Conservation (phyloP, 2,329 filamentous ascomycete genomes). For the Ceratocystis destructans region DNA sequence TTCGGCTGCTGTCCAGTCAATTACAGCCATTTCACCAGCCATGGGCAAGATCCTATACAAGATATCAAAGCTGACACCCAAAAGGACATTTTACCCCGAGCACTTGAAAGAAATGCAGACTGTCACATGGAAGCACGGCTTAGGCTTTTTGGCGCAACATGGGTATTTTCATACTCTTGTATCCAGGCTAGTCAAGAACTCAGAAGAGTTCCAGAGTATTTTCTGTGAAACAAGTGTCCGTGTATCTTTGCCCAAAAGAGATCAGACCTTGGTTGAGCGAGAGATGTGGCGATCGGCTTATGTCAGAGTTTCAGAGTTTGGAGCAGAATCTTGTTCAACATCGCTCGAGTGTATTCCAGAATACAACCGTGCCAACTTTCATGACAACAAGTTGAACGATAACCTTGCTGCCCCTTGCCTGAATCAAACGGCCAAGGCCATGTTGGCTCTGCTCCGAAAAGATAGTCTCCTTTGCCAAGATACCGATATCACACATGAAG, state of each 20-base stretch:
- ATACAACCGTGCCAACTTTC: background rate
- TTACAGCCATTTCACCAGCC: constrained; percentile 28
- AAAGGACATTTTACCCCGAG: constrained; percentile 32
- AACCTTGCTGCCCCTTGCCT: background rate
- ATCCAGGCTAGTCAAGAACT: accelerated
- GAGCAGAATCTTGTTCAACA: background rate
- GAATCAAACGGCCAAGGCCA: background rate
- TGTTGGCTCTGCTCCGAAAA: background rate
- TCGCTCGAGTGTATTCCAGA: background rate
- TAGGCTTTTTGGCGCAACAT: constrained; percentile 35
- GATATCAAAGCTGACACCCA: constrained; percentile 32
- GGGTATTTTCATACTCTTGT: constrained; percentile 29
- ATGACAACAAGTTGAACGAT: background rate
- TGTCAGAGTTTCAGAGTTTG: background rate
- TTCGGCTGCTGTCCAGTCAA: constrained; percentile 37
- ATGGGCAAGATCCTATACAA: constrained; percentile 27
- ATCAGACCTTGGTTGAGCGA: background rate
- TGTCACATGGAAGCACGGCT: constrained; percentile 29
- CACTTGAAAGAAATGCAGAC: constrained; percentile 33
- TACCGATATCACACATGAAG: background rate
- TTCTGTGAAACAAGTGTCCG: background rate
- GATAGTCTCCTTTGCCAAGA: background rate
- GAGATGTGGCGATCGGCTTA: background rate
- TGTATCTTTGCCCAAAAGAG: background rate
- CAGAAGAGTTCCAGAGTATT: background rate